phyloP scores from a whole-genome alignment of 1,284 basidiomycete species.

The Tylopilus sp. region DNA sequence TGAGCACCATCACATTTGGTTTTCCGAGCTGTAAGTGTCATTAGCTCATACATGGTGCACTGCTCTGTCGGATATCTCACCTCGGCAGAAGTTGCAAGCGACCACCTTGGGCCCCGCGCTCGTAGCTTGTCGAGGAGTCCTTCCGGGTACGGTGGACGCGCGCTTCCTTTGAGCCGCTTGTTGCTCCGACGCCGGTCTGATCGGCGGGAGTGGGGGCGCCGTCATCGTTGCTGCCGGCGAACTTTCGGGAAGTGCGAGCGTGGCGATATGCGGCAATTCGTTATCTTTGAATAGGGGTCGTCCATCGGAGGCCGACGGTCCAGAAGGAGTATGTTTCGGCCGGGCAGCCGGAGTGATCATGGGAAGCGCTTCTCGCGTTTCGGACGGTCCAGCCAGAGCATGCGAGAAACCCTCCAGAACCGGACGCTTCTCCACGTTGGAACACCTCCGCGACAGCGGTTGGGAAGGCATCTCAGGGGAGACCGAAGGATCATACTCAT shows the following conservation, averaged over 20 bases:
- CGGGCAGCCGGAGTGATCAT: constrained; percentile 26
- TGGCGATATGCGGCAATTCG: constrained; percentile 68
- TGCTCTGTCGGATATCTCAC: constrained; percentile 36
- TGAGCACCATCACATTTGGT: constrained; percentile 79
- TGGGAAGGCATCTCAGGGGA: constrained; percentile 61
- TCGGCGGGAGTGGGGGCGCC: constrained; percentile 55
- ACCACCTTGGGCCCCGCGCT: constrained; percentile 78
- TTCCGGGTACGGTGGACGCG: constrained; percentile 63
- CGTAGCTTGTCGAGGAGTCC: constrained; percentile 52
- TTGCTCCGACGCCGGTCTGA: constrained; percentile 58
- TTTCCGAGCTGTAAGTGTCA: constrained; percentile 60
- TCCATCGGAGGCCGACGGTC: constrained; percentile 28
- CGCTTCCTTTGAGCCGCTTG: constrained; percentile 61
- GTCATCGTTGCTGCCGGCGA: constrained; percentile 55
- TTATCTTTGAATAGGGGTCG: constrained; percentile 51
- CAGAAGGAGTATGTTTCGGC: constrained; percentile 28
- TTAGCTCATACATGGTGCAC: constrained; percentile 9
- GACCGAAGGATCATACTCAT: constrained; percentile 58
- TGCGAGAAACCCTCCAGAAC: constrained; percentile 33
- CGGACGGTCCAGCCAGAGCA: constrained; percentile 33
- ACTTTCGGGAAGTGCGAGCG: constrained; percentile 53
- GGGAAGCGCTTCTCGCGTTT: constrained; percentile 32
- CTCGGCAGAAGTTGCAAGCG: constrained; percentile 79
- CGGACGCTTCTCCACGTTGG: constrained; percentile 52
- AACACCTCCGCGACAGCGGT: constrained; percentile 55